These are phyloP conservation scores for Niebla homalea DNA, from an alignment of 495 filamentous ascomycete genomes.

Conservation along the genomic window DNA sequence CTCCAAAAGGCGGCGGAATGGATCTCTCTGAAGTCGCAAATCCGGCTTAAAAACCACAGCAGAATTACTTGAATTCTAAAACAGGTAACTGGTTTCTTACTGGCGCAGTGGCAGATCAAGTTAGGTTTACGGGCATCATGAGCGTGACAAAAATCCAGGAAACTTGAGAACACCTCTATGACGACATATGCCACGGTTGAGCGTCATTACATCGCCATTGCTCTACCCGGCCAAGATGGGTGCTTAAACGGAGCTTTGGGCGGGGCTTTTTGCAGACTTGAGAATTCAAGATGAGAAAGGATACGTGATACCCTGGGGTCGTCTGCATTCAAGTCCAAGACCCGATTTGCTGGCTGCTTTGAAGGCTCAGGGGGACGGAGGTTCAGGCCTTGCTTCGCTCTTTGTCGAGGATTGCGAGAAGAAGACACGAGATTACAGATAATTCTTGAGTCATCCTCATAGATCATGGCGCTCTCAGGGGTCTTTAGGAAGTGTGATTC, in stretches of 20 bases:
- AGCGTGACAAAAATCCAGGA: conserved; percentile 31
- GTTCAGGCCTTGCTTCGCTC: no score
- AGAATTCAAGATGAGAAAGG: conserved; percentile 20
- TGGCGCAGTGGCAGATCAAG: conserved; percentile 21
- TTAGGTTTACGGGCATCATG: conserved; percentile 18
- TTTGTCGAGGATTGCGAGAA: no score
- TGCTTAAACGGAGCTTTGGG: conserved; percentile 32
- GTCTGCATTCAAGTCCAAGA: conserved; percentile 16
- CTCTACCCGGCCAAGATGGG: conserved; percentile 20
- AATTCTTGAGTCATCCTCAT: no score
- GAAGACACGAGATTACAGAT: no score
- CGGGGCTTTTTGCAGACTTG: conserved; percentile 28
- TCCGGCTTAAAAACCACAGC: conserved; percentile 12
- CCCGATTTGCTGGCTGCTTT: conserved; percentile 22
- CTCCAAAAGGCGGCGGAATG: conserved; percentile 17
- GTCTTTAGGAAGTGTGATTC: no score
- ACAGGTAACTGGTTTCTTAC: conserved; percentile 26
- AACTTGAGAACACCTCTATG: conserved; percentile 24
- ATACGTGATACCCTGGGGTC: conserved; percentile 30
- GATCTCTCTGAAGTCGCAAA: conserved; percentile 18
- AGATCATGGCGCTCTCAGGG: no score
- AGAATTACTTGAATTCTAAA: conserved; percentile 30
- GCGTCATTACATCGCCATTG: conserved; percentile 15
- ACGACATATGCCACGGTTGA: conserved; percentile 11
- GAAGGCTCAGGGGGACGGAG: no score